Percentiles rank a stretch among this genome's conserved stretches.
These are phyloP conservation scores for Breviolum minutum DNA, from an alignment of 73 alveolate genomes.

Conservation along the genomic window DNA sequence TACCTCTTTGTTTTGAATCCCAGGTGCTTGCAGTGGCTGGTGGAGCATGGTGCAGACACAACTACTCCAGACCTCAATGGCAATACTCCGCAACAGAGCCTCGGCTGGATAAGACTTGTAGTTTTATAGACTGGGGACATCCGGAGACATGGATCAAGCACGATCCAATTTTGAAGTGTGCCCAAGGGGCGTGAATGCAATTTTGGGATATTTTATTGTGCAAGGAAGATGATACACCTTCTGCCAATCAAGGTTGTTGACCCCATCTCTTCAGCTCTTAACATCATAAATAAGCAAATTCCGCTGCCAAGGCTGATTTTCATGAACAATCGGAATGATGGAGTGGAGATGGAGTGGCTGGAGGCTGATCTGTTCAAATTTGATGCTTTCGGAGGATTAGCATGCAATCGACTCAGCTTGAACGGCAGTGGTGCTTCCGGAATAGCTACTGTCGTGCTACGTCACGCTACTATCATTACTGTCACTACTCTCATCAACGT, in stretches of 20 bases:
- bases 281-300: background rate
- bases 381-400: too few relatives aligned
- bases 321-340: slow-evolving; percentile 69
- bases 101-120: background rate
- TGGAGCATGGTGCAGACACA: slow-evolving; percentile 88
- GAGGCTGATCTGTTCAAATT: slow-evolving; percentile 7
- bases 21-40: slow-evolving; percentile 95
- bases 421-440: too few relatives aligned
- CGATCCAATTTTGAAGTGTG: too few relatives aligned
- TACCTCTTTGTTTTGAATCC: background rate
- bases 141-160: too few relatives aligned
- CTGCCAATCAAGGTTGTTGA: too few relatives aligned
- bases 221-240: too few relatives aligned
- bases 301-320: slow-evolving; percentile 30
- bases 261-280: too few relatives aligned
- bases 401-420: too few relatives aligned
- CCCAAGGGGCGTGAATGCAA: too few relatives aligned
- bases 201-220: too few relatives aligned
- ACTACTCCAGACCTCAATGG: slow-evolving; percentile 90
- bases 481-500: background rate
- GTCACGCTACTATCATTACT: background rate
- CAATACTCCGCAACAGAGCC: slow-evolving; percentile 44
- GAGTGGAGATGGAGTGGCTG: slow-evolving; percentile 82
- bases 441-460: background rate
- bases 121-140: background rate